Conservation (phyloP, 768 basidiomycete genomes). For the Gloeostereum incarnatum region DNA sequence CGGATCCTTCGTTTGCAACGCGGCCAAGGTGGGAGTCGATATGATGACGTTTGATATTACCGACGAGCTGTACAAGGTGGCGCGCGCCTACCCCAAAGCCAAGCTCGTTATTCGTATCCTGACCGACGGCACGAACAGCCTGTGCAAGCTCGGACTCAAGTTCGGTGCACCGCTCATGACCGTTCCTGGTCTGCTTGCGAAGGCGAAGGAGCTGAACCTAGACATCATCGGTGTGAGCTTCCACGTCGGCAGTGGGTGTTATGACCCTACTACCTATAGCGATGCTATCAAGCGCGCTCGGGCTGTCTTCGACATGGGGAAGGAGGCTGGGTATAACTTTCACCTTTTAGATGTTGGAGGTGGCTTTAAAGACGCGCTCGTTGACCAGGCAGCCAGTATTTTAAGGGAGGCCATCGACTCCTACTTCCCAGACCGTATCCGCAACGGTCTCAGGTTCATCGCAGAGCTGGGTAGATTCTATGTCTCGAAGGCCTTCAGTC, state of each 20-base stretch:
- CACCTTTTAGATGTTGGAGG: constrained; percentile 89
- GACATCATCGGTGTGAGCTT: constrained; percentile 94
- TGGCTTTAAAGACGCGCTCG: constrained; percentile 86
- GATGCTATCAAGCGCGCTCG: constrained; percentile 85
- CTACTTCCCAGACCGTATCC: constrained; percentile 76
- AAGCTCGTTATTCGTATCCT: constrained; percentile 90
- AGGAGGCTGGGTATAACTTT: constrained; percentile 73
- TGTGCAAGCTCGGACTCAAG: constrained; percentile 91
- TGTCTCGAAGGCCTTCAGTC: constrained; percentile 84
- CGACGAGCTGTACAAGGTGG: constrained; percentile 93
- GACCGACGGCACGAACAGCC: constrained; percentile 93
- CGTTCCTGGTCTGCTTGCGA: constrained; percentile 71
- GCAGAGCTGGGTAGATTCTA: constrained; percentile 96
- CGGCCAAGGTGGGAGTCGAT: constrained; percentile 71
- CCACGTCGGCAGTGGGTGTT: constrained; percentile 97
- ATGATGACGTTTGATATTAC: constrained; percentile 98
- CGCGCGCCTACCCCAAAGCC: constrained; percentile 69
- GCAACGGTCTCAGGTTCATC: constrained; percentile 68
- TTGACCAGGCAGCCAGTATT: constrained; percentile 70
- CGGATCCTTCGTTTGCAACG: constrained; percentile 81
- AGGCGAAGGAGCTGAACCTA: constrained; percentile 69
- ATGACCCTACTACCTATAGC: constrained; percentile 81
- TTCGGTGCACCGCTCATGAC: constrained; percentile 86
- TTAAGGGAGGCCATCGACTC: constrained; percentile 60
- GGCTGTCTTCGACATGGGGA: constrained; percentile 81